A percentile compares a stretch with the other conserved stretches of the same genome.
Conservation (phyloP, 352 stramenopile species). For the Globisporangium nagaii region DNA sequence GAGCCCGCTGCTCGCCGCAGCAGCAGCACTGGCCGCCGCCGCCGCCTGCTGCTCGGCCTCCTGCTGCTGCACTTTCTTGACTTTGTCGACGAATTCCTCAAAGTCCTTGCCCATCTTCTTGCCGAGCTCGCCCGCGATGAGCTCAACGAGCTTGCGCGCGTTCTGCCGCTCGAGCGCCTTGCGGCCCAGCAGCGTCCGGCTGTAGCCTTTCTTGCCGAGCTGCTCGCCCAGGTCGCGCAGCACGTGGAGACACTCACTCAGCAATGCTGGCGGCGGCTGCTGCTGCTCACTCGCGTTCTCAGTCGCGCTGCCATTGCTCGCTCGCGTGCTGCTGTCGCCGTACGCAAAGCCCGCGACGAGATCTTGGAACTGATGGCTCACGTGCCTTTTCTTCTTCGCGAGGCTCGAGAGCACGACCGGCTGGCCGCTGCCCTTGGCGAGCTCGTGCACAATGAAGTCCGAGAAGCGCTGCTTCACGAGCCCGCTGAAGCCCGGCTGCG, state of each 20-base stretch:
- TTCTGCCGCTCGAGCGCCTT: conserved; percentile 43
- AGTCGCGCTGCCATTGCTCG: not conserved
- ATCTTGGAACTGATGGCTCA: conserved; percentile 28
- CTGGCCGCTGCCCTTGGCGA: conserved; percentile 17
- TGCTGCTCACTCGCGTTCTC: not conserved
- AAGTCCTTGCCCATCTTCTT: conserved; percentile 70
- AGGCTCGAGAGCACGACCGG: conserved; percentile 30
- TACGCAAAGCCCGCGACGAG: conserved; percentile 25
- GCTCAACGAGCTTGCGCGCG: conserved; percentile 36
- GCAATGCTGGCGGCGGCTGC: not conserved
- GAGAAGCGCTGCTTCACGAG: conserved; percentile 80
- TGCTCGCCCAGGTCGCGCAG: conserved; percentile 13
- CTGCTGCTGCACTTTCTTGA: conserved; percentile 34
- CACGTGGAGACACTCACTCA: conserved; percentile 14
- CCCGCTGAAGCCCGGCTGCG: conserved; percentile 47
- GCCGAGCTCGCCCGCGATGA: conserved; percentile 52
- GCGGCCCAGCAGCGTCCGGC: conserved; percentile 13
- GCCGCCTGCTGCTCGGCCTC: conserved; percentile 11
- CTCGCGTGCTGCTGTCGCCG: not conserved
- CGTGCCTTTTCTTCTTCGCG: conserved; percentile 32
- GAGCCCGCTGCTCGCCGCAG: not conserved
- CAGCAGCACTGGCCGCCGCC: not conserved
- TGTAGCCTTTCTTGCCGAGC: conserved; percentile 3
- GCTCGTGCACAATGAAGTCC: conserved; percentile 84
- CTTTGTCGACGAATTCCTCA: conserved; percentile 57